These are phyloP conservation scores for Metschnikowia continentalis DNA, from an alignment of 805 yeast species.

Conservation along the genomic window DNA sequence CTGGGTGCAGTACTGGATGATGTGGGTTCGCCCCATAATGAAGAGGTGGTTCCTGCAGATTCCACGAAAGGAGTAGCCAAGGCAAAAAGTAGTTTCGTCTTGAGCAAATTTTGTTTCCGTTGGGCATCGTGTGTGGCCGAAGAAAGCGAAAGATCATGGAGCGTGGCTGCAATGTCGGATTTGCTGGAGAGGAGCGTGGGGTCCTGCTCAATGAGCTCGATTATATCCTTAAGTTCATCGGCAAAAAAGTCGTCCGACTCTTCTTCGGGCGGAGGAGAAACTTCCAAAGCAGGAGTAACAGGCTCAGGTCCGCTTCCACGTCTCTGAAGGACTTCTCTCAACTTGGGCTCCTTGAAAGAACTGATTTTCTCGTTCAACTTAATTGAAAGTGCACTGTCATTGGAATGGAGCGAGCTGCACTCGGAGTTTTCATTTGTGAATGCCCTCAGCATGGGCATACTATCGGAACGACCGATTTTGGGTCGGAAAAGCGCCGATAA, in stretches of 20 bases:
- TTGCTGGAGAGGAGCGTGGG: conserved; percentile 26
- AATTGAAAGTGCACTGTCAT: background rate
- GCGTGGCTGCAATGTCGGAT: conserved; percentile 46
- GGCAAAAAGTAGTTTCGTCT: conserved; percentile 52
- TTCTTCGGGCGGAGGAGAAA: background rate
- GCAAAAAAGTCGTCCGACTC: conserved; percentile 20
- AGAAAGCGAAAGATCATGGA: conserved; percentile 54
- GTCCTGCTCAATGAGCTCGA: conserved; percentile 43
- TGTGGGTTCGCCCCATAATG: conserved; percentile 4
- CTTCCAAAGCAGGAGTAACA: background rate
- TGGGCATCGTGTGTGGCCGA: conserved; percentile 27
- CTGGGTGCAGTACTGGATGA: conserved; percentile 7
- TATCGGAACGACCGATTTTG: conserved; percentile 31
- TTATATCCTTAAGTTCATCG: conserved; percentile 47
- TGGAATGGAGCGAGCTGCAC: background rate
- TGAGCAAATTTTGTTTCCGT: conserved; percentile 38
- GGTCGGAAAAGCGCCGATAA: conserved; percentile 44
- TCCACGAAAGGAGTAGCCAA: conserved; percentile 65
- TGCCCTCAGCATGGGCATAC: conserved; percentile 23
- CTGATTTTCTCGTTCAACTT: background rate
- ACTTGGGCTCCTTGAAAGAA: background rate
- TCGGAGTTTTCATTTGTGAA: background rate
- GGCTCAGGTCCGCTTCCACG: background rate
- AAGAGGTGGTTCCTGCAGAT: conserved; percentile 17
- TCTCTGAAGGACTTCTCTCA: background rate